Percentiles rank a stretch among this genome's conserved stretches.
phyloP scores from a whole-genome alignment of 169 alveolate species.

The Plasmodium coatneyi region DNA sequence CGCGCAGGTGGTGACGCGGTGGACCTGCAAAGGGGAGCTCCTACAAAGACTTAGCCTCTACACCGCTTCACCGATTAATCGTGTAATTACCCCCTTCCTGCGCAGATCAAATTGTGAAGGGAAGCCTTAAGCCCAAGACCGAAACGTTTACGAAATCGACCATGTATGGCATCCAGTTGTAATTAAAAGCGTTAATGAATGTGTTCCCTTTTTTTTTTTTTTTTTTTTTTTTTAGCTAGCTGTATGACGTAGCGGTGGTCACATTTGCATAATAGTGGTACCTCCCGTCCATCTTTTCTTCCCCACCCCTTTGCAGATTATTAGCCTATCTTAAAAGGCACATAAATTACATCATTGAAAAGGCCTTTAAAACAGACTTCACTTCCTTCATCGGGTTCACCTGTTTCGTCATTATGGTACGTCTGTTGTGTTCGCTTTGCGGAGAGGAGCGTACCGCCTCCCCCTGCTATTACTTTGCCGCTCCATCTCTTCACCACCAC shows the following conservation, averaged over 20 bases:
- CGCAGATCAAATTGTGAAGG: slow-evolving; percentile 18
- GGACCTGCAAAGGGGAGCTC: neutral
- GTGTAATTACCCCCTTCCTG: neutral
- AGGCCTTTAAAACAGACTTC: slow-evolving; percentile 38
- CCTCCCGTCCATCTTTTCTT: neutral
- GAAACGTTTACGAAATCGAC: slow-evolving; percentile 23
- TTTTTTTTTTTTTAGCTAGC: neutral
- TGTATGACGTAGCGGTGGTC: neutral
- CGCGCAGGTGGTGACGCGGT: neutral
- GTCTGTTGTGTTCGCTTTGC: neutral
- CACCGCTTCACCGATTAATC: neutral
- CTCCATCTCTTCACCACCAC: neutral
- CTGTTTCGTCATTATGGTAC: slow-evolving; percentile 45
- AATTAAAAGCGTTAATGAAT: neutral
- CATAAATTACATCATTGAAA: slow-evolving; percentile 27
- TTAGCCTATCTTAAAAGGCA: slow-evolving; percentile 16
- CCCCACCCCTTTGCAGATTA: neutral
- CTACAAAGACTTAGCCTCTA: neutral
- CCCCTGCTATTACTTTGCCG: neutral
- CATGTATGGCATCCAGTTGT: slow-evolving; percentile 3
- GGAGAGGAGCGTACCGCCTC: neutral
- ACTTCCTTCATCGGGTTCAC: slow-evolving; percentile 34
- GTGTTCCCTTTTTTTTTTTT: neutral
- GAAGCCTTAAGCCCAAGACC: slow-evolving; percentile 10
- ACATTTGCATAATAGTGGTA: neutral